These are phyloP conservation scores for Metschnikowia cubensis DNA, from an alignment of 805 yeast species.

Conservation along the genomic window DNA sequence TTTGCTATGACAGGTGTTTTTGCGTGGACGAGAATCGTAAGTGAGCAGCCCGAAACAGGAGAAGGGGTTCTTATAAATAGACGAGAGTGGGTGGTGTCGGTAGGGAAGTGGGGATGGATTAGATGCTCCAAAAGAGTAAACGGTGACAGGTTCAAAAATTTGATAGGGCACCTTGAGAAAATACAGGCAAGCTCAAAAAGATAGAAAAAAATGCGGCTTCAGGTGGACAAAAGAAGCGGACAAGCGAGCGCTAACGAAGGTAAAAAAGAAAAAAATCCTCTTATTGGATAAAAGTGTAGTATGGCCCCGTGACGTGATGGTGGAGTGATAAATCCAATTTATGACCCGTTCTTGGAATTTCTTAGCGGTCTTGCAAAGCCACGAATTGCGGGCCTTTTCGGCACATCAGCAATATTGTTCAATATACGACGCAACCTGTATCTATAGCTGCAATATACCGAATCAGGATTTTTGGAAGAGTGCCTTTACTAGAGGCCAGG, in stretches of 20 bases:
- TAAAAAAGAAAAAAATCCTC: not conserved
- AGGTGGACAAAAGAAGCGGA: slow-evolving; percentile 4
- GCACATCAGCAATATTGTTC: not conserved
- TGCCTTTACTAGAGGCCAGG: no score
- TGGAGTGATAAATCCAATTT: not conserved
- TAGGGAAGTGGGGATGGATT: not conserved
- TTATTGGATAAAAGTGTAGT: not conserved
- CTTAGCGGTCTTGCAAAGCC: not conserved
- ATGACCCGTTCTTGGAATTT: not conserved
- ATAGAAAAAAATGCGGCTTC: slow-evolving; percentile 3
- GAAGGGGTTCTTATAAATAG: not conserved
- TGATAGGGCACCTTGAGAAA: slow-evolving; percentile 2
- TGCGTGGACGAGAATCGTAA: not conserved
- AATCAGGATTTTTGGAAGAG: not conserved
- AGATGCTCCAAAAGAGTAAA: not conserved
- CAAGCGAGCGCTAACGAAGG: not conserved
- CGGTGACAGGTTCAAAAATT: not conserved
- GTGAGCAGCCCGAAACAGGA: not conserved
- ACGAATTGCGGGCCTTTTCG: not conserved
- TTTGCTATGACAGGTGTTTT: not conserved
- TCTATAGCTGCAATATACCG: not conserved
- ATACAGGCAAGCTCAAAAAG: slow-evolving; percentile 4
- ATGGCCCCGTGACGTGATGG: not conserved
- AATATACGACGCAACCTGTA: slow-evolving; percentile 3
- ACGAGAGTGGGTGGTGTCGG: not conserved